Percentiles rank a stretch among this genome's conserved stretches.
Evolutionary conservation across 2,329 filamentous ascomycete genomes (phyloP).

Genomic region (Stachybotrys chartarum): DNA sequence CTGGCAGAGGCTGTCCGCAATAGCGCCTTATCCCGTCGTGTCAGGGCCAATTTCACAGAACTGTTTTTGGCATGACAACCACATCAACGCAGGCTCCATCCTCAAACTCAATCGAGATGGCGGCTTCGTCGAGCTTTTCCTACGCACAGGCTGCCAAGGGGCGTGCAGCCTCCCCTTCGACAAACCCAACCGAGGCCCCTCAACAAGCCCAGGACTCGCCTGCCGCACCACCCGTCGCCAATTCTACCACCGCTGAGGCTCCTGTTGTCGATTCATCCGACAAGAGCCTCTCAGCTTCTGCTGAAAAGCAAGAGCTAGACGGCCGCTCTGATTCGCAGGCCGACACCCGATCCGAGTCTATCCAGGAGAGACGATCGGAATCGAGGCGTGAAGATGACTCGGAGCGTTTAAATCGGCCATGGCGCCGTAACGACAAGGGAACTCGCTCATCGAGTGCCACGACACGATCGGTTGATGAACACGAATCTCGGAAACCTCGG

Average conservation of each 20-base stretch:
- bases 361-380: constrained; percentile 22
- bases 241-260: constrained; percentile 15
- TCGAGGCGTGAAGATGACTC: constrained; percentile 30
- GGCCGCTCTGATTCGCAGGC: constrained; percentile 28
- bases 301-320: constrained; percentile 26
- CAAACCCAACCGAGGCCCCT: constrained; percentile 14
- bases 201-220: constrained; percentile 17
- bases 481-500: constrained; percentile 35
- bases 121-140: constrained; percentile 62
- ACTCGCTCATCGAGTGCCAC: constrained; percentile 56
- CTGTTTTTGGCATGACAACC: constrained; percentile 15
- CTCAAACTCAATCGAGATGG: constrained; percentile 33
- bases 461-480: constrained; percentile 60
- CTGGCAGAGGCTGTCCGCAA: neutral
- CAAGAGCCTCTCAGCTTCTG: constrained; percentile 11
- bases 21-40: neutral
- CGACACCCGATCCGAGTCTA: constrained; percentile 26
- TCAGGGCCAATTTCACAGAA: neutral
- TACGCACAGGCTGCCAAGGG: constrained; percentile 96
- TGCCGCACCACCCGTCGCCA: constrained; percentile 17
- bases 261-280: constrained; percentile 13
- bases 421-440: constrained; percentile 36
- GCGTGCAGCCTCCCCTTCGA: constrained; percentile 37
- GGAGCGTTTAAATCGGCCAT: constrained; percentile 29
- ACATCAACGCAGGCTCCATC: constrained; percentile 17